Percentiles rank a stretch among this genome's conserved stretches.
Conservation (phyloP, 2,329 filamentous ascomycete species). For the Fusarium sp. region DNA sequence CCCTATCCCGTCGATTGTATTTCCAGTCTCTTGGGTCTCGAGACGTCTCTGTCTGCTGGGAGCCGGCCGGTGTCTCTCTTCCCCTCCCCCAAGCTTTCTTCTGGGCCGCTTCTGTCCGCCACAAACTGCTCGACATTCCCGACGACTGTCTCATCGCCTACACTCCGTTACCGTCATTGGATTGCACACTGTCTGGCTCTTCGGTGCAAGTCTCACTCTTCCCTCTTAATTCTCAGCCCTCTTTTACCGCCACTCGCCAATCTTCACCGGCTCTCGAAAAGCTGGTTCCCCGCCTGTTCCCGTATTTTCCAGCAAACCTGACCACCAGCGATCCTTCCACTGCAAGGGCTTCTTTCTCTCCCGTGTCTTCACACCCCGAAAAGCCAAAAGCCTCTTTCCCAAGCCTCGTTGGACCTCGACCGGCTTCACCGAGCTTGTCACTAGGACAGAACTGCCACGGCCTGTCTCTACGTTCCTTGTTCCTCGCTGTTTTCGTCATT, state of each 20-base stretch:
- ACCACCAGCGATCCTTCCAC: conserved; percentile 17
- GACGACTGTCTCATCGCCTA: conserved; percentile 4
- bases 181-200: conserved; percentile 20
- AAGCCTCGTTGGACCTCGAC: conserved; percentile 13
- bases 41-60: conserved; percentile 5
- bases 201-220: conserved; percentile 10
- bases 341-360: conserved; percentile 11
- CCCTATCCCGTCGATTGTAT: conserved; percentile 2
- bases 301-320: conserved; percentile 15
- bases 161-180: not conserved
- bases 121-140: conserved; percentile 28
- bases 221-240: conserved; percentile 22
- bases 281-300: conserved; percentile 37
- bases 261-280: conserved; percentile 24
- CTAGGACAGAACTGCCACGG: not conserved
- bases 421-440: conserved; percentile 31
- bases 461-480: not conserved
- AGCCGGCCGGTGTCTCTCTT: not conserved
- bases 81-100: not conserved
- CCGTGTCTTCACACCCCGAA: not conserved
- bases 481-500: conserved; percentile 22
- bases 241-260: conserved; percentile 30
- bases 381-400: conserved; percentile 23
- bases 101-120: not conserved
- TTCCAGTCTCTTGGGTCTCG: conserved; percentile 19